Evolutionary conservation across 2,329 filamentous ascomycete species (phyloP).

Genomic region (Mycosphaerelloides madeirae): DNA sequence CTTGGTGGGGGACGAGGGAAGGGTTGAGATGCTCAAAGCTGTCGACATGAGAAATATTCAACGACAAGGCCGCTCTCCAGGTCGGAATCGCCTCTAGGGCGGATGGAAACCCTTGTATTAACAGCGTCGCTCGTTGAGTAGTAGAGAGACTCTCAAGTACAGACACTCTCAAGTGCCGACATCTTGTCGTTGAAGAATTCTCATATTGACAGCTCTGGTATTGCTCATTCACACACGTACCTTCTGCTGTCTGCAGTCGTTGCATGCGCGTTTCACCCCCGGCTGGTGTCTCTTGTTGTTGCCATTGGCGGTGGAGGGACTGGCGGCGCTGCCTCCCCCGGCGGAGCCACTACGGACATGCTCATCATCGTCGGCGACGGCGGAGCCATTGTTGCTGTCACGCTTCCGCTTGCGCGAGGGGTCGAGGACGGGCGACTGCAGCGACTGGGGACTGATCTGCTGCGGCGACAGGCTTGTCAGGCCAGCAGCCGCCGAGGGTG

Average conservation of each 20-base stretch:
- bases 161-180: too few species aligned
- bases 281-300: conserved; percentile 30
- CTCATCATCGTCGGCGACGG: conserved; percentile 12
- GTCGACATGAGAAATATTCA: too few species aligned
- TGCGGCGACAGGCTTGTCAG: conserved; percentile 13
- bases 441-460: conserved; percentile 16
- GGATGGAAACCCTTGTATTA: too few species aligned
- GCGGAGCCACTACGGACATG: conserved; percentile 13
- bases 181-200: too few species aligned
- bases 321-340: conserved; percentile 15
- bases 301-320: conserved; percentile 9
- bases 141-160: too few species aligned
- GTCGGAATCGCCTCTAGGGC: too few species aligned
- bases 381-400: conserved; percentile 9
- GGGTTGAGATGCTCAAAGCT: too few species aligned
- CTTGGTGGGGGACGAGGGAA: neutral
- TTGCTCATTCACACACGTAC: conserved; percentile 41
- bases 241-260: conserved; percentile 82
- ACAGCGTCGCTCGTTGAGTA: too few species aligned
- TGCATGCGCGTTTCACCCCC: conserved; percentile 71
- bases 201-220: too few species aligned
- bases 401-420: conserved; percentile 20
- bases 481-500: conserved; percentile 9
- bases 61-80: too few species aligned
- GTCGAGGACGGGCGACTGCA: conserved; percentile 11